phyloP scores from a whole-genome alignment of 257 asterid genomes.

The Solanum paucissectum region DNA sequence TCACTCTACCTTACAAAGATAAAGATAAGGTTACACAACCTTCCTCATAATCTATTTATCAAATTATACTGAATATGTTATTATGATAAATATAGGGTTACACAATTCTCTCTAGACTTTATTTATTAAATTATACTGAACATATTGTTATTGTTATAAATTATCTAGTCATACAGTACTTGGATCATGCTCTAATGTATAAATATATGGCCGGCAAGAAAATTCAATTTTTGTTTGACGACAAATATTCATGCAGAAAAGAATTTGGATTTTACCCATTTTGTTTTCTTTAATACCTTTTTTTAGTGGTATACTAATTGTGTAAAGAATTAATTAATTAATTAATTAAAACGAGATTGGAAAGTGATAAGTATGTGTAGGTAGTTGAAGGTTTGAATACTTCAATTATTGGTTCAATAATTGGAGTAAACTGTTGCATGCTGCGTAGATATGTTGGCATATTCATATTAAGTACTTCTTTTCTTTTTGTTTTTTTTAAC shows the following conservation, averaged over 20 bases:
- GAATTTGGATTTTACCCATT: neutral
- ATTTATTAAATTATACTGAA: neutral
- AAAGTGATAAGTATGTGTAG: neutral
- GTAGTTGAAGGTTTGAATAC: slow-evolving; percentile 4
- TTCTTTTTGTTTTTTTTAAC: neutral
- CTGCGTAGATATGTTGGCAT: neutral
- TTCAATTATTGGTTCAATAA: slow-evolving; percentile 10
- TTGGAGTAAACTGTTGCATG: slow-evolving; percentile 1
- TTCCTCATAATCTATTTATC: neutral
- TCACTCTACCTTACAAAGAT: neutral
- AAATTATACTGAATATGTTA: neutral
- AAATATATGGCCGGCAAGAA: neutral
- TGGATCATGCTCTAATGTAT: neutral
- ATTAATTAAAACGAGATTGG: neutral
- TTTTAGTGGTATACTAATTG: neutral
- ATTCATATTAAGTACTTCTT: neutral
- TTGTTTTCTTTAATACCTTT: neutral
- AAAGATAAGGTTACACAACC: neutral
- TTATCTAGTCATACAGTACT: neutral
- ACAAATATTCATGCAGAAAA: neutral
- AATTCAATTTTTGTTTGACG: neutral
- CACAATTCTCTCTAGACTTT: fast-evolving
- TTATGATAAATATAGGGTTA: neutral
- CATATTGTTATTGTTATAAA: neutral
- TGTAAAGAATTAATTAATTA: neutral